These are phyloP conservation scores for Tetrahymena malaccensis DNA, from an alignment of 73 alveolate genomes.

Conservation along the genomic window DNA sequence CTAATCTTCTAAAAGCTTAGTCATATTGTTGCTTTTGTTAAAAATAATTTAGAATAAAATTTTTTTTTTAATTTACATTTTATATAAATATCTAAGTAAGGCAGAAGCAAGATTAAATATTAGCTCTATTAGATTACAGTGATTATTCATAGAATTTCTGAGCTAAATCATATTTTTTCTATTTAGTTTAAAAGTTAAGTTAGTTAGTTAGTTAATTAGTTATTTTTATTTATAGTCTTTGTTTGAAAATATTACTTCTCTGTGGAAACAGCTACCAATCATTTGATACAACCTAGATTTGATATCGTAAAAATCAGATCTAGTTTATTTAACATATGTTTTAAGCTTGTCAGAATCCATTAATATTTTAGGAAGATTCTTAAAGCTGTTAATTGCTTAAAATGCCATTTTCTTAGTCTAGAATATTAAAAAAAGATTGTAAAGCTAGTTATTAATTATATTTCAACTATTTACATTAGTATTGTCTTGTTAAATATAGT, in stretches of 20 bases:
- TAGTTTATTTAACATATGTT: not conserved
- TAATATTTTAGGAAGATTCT: not conserved
- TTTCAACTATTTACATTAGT: not conserved
- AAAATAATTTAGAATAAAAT: not conserved
- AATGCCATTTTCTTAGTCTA: not conserved
- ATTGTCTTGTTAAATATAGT: not conserved
- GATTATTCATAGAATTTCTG: not conserved
- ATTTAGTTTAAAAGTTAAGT: not conserved
- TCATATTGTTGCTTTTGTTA: not conserved
- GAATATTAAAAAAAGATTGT: not conserved
- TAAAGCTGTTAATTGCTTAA: not conserved
- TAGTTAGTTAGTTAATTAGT: not conserved
- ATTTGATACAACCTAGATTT: not conserved
- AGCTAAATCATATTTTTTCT: not conserved
- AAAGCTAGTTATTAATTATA: not conserved
- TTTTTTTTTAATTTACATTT: not conserved
- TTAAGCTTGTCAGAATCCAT: not conserved
- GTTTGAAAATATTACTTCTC: not conserved
- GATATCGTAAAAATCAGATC: not conserved
- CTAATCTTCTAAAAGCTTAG: not conserved
- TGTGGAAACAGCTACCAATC: not conserved
- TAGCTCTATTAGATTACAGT: not conserved
- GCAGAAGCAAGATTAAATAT: not conserved
- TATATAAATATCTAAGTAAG: not conserved
- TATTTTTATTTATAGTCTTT: too few relatives aligned